Evolutionary conservation across 2,329 filamentous ascomycete genomes (phyloP), one percentile per base, ranked within the genome.

Genomic region (Aspergillus uvarum): DNA sequence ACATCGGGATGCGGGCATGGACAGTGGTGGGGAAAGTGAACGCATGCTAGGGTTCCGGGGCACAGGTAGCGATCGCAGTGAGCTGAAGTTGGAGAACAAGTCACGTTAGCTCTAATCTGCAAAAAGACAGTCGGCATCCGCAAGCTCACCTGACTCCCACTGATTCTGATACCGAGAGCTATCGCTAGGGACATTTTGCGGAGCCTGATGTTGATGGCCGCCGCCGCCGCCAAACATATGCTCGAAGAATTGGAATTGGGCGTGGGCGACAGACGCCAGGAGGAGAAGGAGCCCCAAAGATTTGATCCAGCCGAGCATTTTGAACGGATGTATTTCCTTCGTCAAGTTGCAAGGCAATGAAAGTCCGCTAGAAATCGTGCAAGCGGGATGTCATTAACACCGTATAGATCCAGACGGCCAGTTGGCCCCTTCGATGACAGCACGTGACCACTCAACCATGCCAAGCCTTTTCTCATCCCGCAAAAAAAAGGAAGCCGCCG

Each of bases 191-290:
- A 90, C 91, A 74, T 97, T 95, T 26, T 86, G 85, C 67, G 88
- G 82, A 58, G 86, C 84, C 50, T 83, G 81, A 48, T 84, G 82
- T 47, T 85, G 81, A 63, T 79, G 78, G 61, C 82, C 82, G 22
- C 54, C 58, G 12, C 26, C 60, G 6, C 61, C 61, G 16, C 58
- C 58, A 66, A 99, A 98, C 91, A 98, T 96, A 70, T 98, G 92
- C 75, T 97, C 93, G 79, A 98, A 99, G 85, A 99, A 96, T 73
- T 91, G 89, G 76, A 98, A 98, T 78, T 98, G 94, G 11, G 91
- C 91, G 59, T 84, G 80, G 4, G 83, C 87, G 16, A 80, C 69
- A 32, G 85, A 77, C 63, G 85, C 78, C 60, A 91, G 72, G 29
- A 92, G 75, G 53, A 90, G 79, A 16, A 92, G 73, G 59, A 72